phyloP scores from a whole-genome alignment of 1,284 basidiomycete species.

The Amylostereum areolatum region DNA sequence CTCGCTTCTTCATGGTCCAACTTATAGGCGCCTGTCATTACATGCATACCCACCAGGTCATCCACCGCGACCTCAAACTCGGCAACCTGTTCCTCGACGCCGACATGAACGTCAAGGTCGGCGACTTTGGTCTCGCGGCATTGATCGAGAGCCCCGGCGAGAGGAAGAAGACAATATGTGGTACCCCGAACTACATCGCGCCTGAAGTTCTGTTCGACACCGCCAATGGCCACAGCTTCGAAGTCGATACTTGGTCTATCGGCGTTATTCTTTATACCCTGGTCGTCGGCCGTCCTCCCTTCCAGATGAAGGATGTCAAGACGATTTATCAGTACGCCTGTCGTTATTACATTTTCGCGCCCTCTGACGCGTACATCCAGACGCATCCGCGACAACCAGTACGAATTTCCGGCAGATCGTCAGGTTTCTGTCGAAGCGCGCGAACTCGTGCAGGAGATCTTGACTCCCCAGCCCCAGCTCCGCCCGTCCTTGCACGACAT shows the following conservation, averaged over 20 bases:
- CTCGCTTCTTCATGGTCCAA: slow-evolving; percentile 90
- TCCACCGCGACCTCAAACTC: slow-evolving; percentile 93
- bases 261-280: slow-evolving; percentile 97
- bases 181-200: slow-evolving; percentile 98
- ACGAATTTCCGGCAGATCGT: slow-evolving; percentile 84
- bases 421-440: slow-evolving; percentile 69
- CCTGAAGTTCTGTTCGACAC: slow-evolving; percentile 97
- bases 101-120: slow-evolving; percentile 94
- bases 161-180: slow-evolving; percentile 97
- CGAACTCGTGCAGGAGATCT: slow-evolving; percentile 79
- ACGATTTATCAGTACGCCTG: slow-evolving; percentile 78
- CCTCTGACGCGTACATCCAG: slow-evolving; percentile 32
- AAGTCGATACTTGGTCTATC: slow-evolving; percentile 97
- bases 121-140: slow-evolving; percentile 96
- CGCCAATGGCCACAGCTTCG: slow-evolving; percentile 94
- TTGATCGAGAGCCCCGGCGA: slow-evolving; percentile 95
- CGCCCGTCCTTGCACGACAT: slow-evolving; percentile 86
- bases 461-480: slow-evolving; percentile 76
- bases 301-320: slow-evolving; percentile 97
- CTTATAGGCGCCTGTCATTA: slow-evolving; percentile 94
- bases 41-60: slow-evolving; percentile 95
- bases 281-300: slow-evolving; percentile 89
- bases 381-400: slow-evolving; percentile 91
- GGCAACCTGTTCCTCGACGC: slow-evolving; percentile 93
- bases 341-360: not conserved